phyloP scores from a whole-genome alignment of 1,284 basidiomycete genomes.

The Psilocybe mexicana region DNA sequence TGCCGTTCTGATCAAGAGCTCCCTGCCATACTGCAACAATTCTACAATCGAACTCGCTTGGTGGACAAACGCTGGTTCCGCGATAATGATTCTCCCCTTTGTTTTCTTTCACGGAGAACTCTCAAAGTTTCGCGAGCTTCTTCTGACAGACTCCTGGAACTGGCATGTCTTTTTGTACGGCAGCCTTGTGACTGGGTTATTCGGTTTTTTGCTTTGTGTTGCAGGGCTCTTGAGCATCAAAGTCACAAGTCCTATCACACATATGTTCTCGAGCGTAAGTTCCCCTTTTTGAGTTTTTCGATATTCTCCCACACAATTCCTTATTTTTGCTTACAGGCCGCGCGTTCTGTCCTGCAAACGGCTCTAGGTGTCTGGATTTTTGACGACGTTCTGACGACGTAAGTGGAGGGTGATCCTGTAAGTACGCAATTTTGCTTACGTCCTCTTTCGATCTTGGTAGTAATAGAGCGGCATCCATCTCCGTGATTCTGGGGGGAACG shows the following conservation, averaged over 20 bases:
- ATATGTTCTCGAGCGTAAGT: slow-evolving; percentile 76
- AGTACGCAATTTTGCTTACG: neutral
- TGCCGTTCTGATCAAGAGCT: slow-evolving; percentile 71
- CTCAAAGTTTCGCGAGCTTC: slow-evolving; percentile 38
- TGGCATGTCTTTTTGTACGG: slow-evolving; percentile 61
- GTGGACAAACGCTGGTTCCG: slow-evolving; percentile 74
- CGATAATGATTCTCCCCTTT: slow-evolving; percentile 61
- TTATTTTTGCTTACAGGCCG: slow-evolving; percentile 45
- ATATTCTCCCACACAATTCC: slow-evolving; percentile 11
- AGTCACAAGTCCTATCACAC: slow-evolving; percentile 70
- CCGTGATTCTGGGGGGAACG: slow-evolving; percentile 62
- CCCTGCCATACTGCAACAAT: slow-evolving; percentile 64
- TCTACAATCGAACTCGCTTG: slow-evolving; percentile 73
- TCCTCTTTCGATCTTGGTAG: slow-evolving; percentile 31
- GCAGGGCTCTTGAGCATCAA: slow-evolving; percentile 73
- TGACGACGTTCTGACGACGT: slow-evolving; percentile 65
- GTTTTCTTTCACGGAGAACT: slow-evolving; percentile 59
- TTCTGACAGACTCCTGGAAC: slow-evolving; percentile 45
- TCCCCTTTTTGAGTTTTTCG: too few species aligned
- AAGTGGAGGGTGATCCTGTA: slow-evolving; percentile 23
- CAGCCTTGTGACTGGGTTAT: slow-evolving; percentile 64
- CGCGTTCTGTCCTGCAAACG: slow-evolving; percentile 73
- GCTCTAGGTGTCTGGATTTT: slow-evolving; percentile 70
- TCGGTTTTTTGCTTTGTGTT: slow-evolving; percentile 72
- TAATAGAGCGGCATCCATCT: slow-evolving; percentile 61